Percentiles rank a stretch among this genome's conserved stretches.
phyloP scores from a whole-genome alignment of 2,329 filamentous ascomycete species.

The Fusarium sp. region DNA sequence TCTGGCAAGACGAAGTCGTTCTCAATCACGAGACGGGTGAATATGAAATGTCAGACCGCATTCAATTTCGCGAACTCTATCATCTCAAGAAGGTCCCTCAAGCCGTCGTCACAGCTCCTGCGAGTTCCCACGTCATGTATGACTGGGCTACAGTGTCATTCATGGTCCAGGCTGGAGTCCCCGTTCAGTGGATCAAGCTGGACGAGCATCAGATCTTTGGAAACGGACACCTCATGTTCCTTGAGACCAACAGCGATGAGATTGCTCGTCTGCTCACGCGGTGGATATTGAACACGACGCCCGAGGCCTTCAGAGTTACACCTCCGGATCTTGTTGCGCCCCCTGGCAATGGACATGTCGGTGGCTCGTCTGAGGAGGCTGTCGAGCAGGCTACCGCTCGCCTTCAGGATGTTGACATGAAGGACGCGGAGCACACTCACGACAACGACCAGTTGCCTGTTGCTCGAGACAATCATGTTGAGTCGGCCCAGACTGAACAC shows the following conservation, averaged over 20 bases:
- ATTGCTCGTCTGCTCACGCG: slow-evolving; percentile 52
- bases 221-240: slow-evolving; percentile 66
- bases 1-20: slow-evolving; percentile 9
- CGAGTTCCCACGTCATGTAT: slow-evolving; percentile 64
- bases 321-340: neutral
- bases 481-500: neutral
- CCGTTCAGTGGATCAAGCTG: slow-evolving; percentile 56
- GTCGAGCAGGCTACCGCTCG: neutral
- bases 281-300: slow-evolving; percentile 48
- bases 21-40: neutral
- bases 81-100: slow-evolving; percentile 61
- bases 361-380: neutral
- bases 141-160: slow-evolving; percentile 66
- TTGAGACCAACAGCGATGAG: slow-evolving; percentile 62
- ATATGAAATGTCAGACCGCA: neutral
- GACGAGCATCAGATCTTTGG: slow-evolving; percentile 57
- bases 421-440: neutral
- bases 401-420: neutral
- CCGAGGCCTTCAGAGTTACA: neutral
- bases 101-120: slow-evolving; percentile 61
- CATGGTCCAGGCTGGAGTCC: slow-evolving; percentile 62
- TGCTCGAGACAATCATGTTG: no score
- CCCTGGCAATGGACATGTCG: neutral
- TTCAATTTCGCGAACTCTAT: slow-evolving; percentile 50
- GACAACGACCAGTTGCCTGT: neutral